phyloP scores from a whole-genome alignment of 768 basidiomycete species.

The Kwoniella bestiolae region DNA sequence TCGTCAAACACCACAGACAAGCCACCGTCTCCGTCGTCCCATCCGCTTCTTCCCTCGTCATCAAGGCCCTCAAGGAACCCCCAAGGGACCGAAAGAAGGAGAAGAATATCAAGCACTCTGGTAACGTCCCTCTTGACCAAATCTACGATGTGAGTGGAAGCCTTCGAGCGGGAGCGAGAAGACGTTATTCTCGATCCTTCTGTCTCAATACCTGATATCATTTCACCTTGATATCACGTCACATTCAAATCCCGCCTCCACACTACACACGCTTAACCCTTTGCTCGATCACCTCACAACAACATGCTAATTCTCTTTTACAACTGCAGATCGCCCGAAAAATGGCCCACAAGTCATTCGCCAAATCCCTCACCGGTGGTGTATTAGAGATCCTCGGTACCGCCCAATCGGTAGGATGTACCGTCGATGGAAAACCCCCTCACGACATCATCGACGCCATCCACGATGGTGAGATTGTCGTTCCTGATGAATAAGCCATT shows the following conservation, averaged over 20 bases:
- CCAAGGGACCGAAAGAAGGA: conserved; percentile 99
- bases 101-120: conserved; percentile 99
- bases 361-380: conserved; percentile 84
- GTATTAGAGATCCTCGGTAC: conserved; percentile 99
- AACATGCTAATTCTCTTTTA: too few species aligned
- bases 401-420: conserved; percentile 95
- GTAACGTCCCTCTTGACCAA: conserved; percentile 91
- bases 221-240: too few species aligned
- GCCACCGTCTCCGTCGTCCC: conserved; percentile 95
- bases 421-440: conserved; percentile 86
- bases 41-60: conserved; percentile 95
- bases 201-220: too few species aligned
- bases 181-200: not conserved
- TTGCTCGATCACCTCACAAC: too few species aligned
- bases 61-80: conserved; percentile 97
- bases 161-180: not conserved
- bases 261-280: too few species aligned
- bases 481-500: conserved; percentile 58
- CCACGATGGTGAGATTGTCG: conserved; percentile 59
- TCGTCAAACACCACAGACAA: conserved; percentile 65
- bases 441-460: conserved; percentile 85
- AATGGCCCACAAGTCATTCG: conserved; percentile 91
- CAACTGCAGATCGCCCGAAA: conserved; percentile 83
- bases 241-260: too few species aligned
- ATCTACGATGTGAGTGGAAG: conserved; percentile 67